A percentile compares a stretch with the other conserved stretches of the same genome.
These are phyloP conservation scores for Streptanthus diversifolius DNA, from an alignment of 345 rosid species.

Conservation along the genomic window DNA sequence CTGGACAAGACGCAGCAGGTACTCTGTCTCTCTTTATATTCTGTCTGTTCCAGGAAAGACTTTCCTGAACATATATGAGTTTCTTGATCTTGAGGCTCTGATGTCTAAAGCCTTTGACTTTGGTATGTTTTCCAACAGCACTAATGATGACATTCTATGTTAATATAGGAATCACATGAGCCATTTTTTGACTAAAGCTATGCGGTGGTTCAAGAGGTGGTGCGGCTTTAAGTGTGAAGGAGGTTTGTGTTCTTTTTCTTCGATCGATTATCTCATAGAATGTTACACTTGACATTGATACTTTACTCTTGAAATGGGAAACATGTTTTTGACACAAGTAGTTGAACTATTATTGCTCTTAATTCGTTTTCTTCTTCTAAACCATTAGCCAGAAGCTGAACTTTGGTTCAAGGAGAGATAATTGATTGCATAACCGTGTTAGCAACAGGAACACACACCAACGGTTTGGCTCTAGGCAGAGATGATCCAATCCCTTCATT, in stretches of 20 bases:
- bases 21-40: background rate
- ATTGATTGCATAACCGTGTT: conserved; percentile 22
- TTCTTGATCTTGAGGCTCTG: background rate
- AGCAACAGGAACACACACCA: conserved; percentile 48
- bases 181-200: conserved; percentile 82
- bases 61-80: background rate
- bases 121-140: conserved; percentile 43
- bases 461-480: conserved; percentile 49
- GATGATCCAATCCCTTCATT: conserved; percentile 53
- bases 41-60: background rate
- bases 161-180: conserved; percentile 98
- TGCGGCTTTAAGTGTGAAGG: conserved; percentile 96
- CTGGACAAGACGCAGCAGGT: conserved; percentile 99
- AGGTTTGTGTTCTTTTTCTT: conserved; percentile 48
- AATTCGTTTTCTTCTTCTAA: background rate
- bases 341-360: background rate
- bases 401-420: background rate
- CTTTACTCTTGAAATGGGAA: background rate
- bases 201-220: conserved; percentile 99
- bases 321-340: background rate
- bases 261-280: background rate
- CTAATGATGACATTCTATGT: conserved; percentile 83
- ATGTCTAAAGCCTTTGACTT: background rate
- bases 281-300: background rate
- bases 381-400: background rate